Conservation (phyloP, 352 stramenopile species). For the Pythium dissotocum region DNA sequence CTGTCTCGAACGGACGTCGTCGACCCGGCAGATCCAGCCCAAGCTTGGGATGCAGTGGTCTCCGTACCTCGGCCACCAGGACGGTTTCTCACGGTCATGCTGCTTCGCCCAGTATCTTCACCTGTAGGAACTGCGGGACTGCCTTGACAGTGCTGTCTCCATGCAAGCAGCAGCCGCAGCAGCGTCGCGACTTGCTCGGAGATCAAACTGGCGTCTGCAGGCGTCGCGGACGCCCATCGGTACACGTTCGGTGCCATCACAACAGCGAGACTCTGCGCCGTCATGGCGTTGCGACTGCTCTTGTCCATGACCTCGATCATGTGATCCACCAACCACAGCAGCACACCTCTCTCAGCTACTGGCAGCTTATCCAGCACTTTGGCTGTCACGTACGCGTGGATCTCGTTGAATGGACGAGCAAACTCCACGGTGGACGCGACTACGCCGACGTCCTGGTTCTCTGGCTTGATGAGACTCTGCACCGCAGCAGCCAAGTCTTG, state of each 20-base stretch:
- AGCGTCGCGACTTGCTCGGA: constrained; percentile 39
- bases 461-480: constrained; percentile 22
- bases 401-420: constrained; percentile 12
- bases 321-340: constrained; percentile 73
- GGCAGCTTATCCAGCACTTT: constrained; percentile 34
- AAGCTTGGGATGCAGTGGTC: not conserved
- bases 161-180: constrained; percentile 42
- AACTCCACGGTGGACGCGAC: constrained; percentile 9
- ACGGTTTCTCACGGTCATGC: not conserved
- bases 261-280: constrained; percentile 44
- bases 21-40: not conserved
- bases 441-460: not conserved
- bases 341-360: constrained; percentile 33
- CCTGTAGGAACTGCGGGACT: not conserved
- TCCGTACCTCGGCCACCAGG: not conserved
- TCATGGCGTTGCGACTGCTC: constrained; percentile 50
- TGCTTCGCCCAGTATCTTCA: not conserved
- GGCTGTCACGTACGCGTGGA: constrained; percentile 14
- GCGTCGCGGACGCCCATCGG: constrained; percentile 28
- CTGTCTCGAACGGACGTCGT: constrained; percentile 13
- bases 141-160: constrained; percentile 26
- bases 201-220: constrained; percentile 21
- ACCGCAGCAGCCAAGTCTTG: constrained; percentile 28
- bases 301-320: constrained; percentile 51
- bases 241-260: constrained; percentile 67